Conservation (phyloP, 108 stramenopile genomes). For the Nitzschia sp. region DNA sequence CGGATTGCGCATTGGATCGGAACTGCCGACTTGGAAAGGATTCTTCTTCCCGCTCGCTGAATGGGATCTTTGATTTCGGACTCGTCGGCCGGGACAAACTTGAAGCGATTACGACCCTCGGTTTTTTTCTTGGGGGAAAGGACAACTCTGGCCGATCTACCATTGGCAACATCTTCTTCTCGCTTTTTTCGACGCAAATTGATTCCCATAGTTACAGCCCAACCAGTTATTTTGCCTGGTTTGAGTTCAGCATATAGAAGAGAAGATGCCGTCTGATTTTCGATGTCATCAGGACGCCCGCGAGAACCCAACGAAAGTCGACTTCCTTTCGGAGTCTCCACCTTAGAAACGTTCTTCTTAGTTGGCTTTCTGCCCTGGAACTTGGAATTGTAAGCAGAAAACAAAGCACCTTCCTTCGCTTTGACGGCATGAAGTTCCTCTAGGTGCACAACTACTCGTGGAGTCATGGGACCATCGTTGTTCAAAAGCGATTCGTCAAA, state of each 20-base stretch:
- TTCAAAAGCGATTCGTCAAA: neutral
- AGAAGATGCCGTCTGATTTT: neutral
- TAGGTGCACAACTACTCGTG: neutral
- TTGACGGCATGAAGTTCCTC: conserved; percentile 7
- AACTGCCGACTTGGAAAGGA: conserved; percentile 79
- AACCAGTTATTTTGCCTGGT: conserved; percentile 22
- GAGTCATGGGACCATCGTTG: neutral
- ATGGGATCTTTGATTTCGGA: conserved; percentile 77
- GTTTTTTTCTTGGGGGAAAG: conserved; percentile 8
- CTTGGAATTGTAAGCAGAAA: conserved; percentile 27
- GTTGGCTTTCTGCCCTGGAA: conserved; percentile 38
- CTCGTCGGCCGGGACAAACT: conserved; percentile 30
- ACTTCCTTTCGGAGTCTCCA: conserved; percentile 6
- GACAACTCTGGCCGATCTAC: conserved; percentile 2
- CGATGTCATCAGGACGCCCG: neutral
- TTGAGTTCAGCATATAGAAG: neutral
- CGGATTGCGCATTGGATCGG: conserved; percentile 78
- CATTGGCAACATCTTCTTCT: conserved; percentile 1
- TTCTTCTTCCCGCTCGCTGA: conserved; percentile 70
- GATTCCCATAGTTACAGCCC: conserved; percentile 27
- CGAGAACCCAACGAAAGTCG: neutral
- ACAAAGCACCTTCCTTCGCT: conserved; percentile 12
- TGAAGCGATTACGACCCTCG: conserved; percentile 35
- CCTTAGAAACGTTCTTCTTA: conserved; percentile 15
- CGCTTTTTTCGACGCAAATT: conserved; percentile 14